Evolutionary conservation across 345 rosid species (phyloP).

Genomic region (Balakata baccata): DNA sequence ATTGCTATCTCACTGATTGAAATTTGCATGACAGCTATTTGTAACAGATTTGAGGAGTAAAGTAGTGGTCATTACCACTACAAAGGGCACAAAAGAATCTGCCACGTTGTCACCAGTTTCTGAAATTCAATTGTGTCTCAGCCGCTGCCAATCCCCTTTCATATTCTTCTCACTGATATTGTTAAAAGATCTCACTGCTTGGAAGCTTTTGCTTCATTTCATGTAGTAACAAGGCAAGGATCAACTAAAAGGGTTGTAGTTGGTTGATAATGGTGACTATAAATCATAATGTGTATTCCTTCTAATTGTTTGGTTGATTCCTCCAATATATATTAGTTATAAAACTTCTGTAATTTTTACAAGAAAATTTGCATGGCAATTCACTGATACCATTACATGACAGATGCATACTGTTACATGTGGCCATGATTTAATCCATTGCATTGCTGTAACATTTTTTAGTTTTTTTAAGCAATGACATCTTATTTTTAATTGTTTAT

Average conservation of each 20-base stretch:
- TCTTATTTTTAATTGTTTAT: neutral
- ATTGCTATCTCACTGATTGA: neutral
- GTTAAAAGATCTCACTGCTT: neutral
- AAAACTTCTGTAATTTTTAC: too few species aligned
- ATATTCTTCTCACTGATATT: neutral
- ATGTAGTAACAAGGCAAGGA: neutral
- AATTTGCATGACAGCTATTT: neutral
- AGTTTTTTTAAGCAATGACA: neutral
- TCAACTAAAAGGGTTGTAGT: neutral
- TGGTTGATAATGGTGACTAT: too few species aligned
- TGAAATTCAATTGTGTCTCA: neutral
- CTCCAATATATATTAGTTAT: too few species aligned
- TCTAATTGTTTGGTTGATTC: too few species aligned
- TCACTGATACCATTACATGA: too few species aligned
- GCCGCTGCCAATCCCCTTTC: neutral
- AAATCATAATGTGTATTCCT: neutral
- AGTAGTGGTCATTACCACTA: neutral
- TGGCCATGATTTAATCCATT: neutral
- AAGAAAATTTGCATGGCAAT: too few species aligned
- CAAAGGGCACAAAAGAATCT: neutral
- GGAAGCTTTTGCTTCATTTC: neutral
- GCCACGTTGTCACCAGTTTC: neutral
- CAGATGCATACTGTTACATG: neutral
- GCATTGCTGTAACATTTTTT: neutral
- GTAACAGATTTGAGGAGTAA: neutral